Base-by-base conservation (phyloP, 1,139 yeast genomes). In the Candida albicans region DNA sequence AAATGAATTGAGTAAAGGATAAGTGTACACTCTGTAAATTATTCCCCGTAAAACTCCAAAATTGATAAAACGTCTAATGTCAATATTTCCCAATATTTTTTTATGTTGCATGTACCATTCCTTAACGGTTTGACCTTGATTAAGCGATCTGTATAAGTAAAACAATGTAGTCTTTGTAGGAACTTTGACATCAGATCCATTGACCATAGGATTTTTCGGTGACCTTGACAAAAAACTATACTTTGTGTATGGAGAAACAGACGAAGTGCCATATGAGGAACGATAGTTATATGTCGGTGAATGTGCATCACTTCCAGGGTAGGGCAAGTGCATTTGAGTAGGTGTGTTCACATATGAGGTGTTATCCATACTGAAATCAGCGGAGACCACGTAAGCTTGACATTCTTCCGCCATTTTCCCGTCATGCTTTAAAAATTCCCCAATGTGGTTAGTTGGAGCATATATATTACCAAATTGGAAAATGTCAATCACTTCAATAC, bases 401-500 rank as follows among this genome's bases (percentile, higher is more conserved):
- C 97, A 91, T 52, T 89, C 95, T 25, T 79, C 77, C n/a, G 91
- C 87, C 77, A 90, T 74, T 35, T 47, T 49, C 1, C 75, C 74
- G 6, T 77, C 75, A 47, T 82, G 82, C 38, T 77, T 75, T 39
- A 88, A 68, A 54, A 95, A 87, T 39, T 73, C 66, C 2, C 86
- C 82, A 31, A 95, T 79, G 41, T 79, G 77, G 35, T 95, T 84
- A 0, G 98, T 89, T 7, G 96, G 89, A 0, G 97, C 95, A 65
- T 95, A 95, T 18, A 85, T 81, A 62, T 89, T 93, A 39, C 83
- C 71, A 62, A 90, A 95, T 58, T 91, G 97, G 62, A 95, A 93
- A 15, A 93, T 79, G 59, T 93, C 98, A 25, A 87, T 73, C 13
- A 91, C 75, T 15, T 85, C 81, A 30, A 93, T 82, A 55, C 97